Evolutionary conservation across 306 rosid genomes (phyloP), one percentile per base, ranked within the genome.

Genomic region (Heteromeles arbutifolia): DNA sequence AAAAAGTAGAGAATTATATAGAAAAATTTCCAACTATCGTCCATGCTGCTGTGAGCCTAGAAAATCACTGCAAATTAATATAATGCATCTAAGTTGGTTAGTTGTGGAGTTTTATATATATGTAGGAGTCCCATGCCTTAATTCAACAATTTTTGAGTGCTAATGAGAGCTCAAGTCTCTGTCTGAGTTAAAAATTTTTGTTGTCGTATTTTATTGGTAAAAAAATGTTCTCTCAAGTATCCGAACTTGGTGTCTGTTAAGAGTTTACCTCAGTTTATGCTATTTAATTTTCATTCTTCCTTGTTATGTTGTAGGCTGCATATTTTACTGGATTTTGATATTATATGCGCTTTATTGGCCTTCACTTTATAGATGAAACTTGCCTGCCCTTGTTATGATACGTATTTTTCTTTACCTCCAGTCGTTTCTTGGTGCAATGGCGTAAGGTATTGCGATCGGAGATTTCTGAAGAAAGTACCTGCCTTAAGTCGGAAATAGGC

Each of bases 401-500:
- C 21, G 31, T 13, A 12, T 44, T 28, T 3, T 48, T 25, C 7
- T 59, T 62, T 59, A 7, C 50, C 50, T 50, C 11, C 84, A 70
- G 77, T 70, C 80, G 25, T 75, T 74, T 69, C 73, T 75, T 63
- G 81, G 77, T 11, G 77, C 77, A 52, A 50, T 32, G 72, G 65
- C 32, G 21, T 77, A 69, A 58, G 32, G 24, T 69, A n/a, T n/a
- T 62, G 19, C 22, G 70, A 52, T 43, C 8, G 15, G 31, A 70
- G 45, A 17, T 50, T 7, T 12, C 22, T 52, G 75, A 8, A 43
- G 48, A 45, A 43, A 44, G 13, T 21, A 62, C 45, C 61, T 74
- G n/a, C 21, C 59, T 11, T 37, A 2, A 43, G 22, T 58, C 69
- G 61, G 41, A 13, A 57, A 63, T 24, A 70, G 29, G 50, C 21